A percentile compares a stretch with the other conserved stretches of the same genome.
Conservation (phyloP, 257 asterid species). For the Gentiana dahurica region DNA sequence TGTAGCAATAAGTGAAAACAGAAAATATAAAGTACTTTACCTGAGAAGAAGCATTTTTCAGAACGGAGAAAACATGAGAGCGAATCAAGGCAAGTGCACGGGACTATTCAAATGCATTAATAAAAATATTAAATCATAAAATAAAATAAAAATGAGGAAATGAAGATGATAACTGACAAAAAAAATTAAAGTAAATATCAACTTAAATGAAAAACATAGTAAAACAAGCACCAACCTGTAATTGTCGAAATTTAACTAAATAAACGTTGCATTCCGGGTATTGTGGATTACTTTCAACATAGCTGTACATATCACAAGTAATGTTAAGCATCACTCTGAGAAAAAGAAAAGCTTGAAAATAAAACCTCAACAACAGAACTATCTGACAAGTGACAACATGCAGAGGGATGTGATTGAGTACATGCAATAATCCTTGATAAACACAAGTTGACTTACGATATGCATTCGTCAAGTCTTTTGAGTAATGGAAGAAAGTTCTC, state of each 20-base stretch:
- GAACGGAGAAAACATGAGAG: slow-evolving; percentile 73
- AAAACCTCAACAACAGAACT: too few species aligned
- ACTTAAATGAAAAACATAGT: slow-evolving; percentile 7
- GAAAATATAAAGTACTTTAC: slow-evolving; percentile 26
- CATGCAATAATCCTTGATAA: not conserved
- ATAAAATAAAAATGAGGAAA: slow-evolving; percentile 1
- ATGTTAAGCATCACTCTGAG: not conserved
- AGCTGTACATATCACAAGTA: slow-evolving; percentile 32
- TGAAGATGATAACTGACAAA: not conserved
- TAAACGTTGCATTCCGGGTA: slow-evolving; percentile 97
- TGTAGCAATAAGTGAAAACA: slow-evolving; percentile 10
- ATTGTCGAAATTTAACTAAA: slow-evolving; percentile 96
- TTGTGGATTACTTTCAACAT: slow-evolving; percentile 95
- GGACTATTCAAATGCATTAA: slow-evolving; percentile 39
- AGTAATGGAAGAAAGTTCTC: slow-evolving; percentile 85
- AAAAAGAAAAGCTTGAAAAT: slow-evolving; percentile 2
- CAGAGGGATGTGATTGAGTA: too few species aligned
- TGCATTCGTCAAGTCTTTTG: slow-evolving; percentile 90
- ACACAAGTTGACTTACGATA: slow-evolving; percentile 52
- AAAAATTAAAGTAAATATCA: not conserved
- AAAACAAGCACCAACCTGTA: slow-evolving; percentile 56
- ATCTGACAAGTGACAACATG: too few species aligned
- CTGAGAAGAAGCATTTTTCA: slow-evolving; percentile 89
- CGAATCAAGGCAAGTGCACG: slow-evolving; percentile 98
- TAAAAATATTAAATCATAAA: not conserved